Evolutionary conservation across 306 rosid species (phyloP), one percentile per base, ranked within the genome.

Genomic region (Prunus campanulata): DNA sequence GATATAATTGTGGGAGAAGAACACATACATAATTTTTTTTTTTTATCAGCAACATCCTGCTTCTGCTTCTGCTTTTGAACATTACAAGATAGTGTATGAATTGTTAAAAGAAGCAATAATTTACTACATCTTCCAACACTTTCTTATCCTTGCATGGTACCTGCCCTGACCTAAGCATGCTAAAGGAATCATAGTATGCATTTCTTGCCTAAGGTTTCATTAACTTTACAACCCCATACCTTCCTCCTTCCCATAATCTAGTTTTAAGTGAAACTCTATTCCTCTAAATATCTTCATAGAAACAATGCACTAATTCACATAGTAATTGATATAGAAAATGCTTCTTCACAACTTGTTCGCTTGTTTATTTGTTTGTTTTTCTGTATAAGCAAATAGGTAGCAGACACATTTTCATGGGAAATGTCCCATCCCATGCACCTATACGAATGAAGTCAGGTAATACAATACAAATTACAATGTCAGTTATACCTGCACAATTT

Each of bases 1-100:
- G 78, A 91, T 80, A 25, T 84, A 86, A 66, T 87, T 91, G 44
- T 87, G 87, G 83, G 86, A 79, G 88, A 87, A 87, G 75, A 89
- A 91, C n/a, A 84, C 73, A 27, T 90, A 86, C 71, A 89, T 30
- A 30, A 30, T 30, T 30, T 30, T 69, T 30, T 30, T 30, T 69
- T 76, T 83, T 83, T 91, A 77, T 86, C 91, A 47, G 88, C 91
- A 39, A 74, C 71, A 39, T 88, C 91, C 78, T 80, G 77, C 79
- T 83, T 4, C 1, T 32, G 6, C 35, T 32, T 91, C 71, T 78
- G 82, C 75, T 77, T 83, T 64, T 85, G 83, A 70, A 46, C 82
- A 68, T 85, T 50, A 20, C 51, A 32, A 32, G 9, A 48, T 3
- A 27, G n/a, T 42, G 30, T 11, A 19, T 15, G 39, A 13, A 13